Conservation (phyloP, 73 alveolate genomes). For the Tetrahymena malaccensis region DNA sequence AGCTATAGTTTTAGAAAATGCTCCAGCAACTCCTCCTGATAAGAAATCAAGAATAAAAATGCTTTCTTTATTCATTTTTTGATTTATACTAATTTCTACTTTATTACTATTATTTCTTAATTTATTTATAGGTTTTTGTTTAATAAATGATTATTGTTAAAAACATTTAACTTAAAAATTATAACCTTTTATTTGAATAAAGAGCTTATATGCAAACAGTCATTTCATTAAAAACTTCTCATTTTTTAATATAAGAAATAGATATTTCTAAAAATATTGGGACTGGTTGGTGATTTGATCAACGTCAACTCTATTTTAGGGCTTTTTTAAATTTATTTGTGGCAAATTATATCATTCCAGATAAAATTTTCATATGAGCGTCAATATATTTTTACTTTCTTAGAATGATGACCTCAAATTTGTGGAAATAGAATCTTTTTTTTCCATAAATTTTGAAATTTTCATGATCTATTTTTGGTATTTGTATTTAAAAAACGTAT, state of each 20-base stretch:
- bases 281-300: background rate
- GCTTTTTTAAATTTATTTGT: background rate
- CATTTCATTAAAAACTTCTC: background rate
- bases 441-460: background rate
- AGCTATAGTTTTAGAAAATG: conserved; percentile 53
- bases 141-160: no score
- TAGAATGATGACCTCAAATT: background rate
- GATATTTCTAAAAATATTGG: background rate
- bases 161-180: background rate
- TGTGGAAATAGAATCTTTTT: background rate
- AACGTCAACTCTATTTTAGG: background rate
- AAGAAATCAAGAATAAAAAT: conserved; percentile 40
- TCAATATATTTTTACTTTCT: background rate
- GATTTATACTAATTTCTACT: background rate
- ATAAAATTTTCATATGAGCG: background rate
- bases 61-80: background rate
- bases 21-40: conserved; percentile 58
- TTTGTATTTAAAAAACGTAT: no score
- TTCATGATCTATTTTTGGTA: background rate
- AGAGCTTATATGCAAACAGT: background rate
- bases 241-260: background rate
- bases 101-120: background rate
- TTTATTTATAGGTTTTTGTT: background rate
- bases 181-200: background rate
- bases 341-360: background rate